A percentile compares a stretch with the other conserved stretches of the same genome.
Evolutionary conservation across 495 filamentous ascomycete genomes (phyloP).

Genomic region (Lasiosphaeriaceae sp.): DNA sequence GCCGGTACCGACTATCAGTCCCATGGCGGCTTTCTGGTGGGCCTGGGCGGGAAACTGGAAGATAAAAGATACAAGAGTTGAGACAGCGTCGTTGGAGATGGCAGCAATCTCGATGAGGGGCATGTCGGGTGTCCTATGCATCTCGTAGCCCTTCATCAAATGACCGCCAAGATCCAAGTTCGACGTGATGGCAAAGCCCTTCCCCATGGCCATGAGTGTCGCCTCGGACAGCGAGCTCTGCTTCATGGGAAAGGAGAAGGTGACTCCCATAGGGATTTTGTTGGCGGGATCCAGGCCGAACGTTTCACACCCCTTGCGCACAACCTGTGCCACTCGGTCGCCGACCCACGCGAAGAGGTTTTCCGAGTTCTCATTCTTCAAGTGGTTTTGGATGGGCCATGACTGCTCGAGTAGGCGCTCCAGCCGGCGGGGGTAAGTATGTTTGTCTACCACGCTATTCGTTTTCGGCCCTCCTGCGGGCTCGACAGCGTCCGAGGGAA

Average conservation of each 20-base stretch:
- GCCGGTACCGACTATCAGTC: conserved; percentile 78
- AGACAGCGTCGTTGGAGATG: conserved; percentile 78
- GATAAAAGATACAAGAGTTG: conserved; percentile 72
- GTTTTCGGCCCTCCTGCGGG: neutral
- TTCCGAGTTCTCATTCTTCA: conserved; percentile 73
- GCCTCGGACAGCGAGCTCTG: conserved; percentile 73
- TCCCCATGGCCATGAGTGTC: conserved; percentile 81
- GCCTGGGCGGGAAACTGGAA: conserved; percentile 48
- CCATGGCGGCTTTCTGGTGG: conserved; percentile 60
- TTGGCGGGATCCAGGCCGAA: conserved; percentile 23
- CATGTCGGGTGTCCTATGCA: conserved; percentile 42
- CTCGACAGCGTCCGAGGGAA: neutral
- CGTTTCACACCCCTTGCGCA: conserved; percentile 42
- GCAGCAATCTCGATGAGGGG: conserved; percentile 68
- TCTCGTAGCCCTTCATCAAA: conserved; percentile 64
- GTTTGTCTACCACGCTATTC: neutral
- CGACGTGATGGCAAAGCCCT: conserved; percentile 75
- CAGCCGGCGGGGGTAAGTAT: conserved; percentile 2
- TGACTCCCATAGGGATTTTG: conserved; percentile 72
- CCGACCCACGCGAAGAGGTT: conserved; percentile 79
- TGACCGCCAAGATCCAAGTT: conserved; percentile 68
- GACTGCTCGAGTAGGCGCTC: conserved; percentile 59
- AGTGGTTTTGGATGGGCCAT: conserved; percentile 76
- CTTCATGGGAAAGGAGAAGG: conserved; percentile 83
- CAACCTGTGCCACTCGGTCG: conserved; percentile 67